Evolutionary conservation across 805 yeast species (phyloP), one percentile per base, ranked within the genome.

Genomic region (Lachancea lanzarotensis): DNA sequence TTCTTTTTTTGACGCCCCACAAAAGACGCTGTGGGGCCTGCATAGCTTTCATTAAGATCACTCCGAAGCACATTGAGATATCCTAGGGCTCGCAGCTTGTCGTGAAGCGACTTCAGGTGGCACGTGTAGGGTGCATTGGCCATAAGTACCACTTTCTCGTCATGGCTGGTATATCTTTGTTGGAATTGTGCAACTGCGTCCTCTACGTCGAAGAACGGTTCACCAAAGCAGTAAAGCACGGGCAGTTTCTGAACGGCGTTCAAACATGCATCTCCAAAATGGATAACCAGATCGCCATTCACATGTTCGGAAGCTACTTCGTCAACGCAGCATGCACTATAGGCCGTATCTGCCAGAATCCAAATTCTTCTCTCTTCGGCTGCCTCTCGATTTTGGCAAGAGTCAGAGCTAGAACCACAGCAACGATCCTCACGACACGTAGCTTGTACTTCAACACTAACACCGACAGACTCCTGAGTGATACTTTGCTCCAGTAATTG

Each of bases 241-340:
- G 84, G 80, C n/a, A 87, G 60, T 36, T 78, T 77, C 37, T 77
- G 79, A 5, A 87, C 80, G 0, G 89, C 84, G 53, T 84, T 89
- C 58, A 93, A 65, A 63, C 98, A 93, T 0, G 98, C 91, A 59
- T 88, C 95, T 2, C 98, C 98, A 64, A 90, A 87, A 65, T 93
- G 98, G 1, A 90, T 79, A 25, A 93, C 87, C 3, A 84, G 66
- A 51, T 91, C 96, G 6, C 93, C 89, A 6, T 69, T 60, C 13
- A 91, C 95, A 63, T 93, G 98, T 58, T 85, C 90, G 0, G 96
- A 95, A 0, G 98, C 98, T 22, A 91, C 95, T 58, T 90, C 97
- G 63, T 93, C 98, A 10, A 91, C 83, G 66, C 98, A 93, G 64
- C 98, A 93, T 1, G 96, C 73, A 25, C 96, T 86, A 57, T 93